phyloP scores from a whole-genome alignment of 768 basidiomycete genomes.

The Kwoniella mangroviensis region DNA sequence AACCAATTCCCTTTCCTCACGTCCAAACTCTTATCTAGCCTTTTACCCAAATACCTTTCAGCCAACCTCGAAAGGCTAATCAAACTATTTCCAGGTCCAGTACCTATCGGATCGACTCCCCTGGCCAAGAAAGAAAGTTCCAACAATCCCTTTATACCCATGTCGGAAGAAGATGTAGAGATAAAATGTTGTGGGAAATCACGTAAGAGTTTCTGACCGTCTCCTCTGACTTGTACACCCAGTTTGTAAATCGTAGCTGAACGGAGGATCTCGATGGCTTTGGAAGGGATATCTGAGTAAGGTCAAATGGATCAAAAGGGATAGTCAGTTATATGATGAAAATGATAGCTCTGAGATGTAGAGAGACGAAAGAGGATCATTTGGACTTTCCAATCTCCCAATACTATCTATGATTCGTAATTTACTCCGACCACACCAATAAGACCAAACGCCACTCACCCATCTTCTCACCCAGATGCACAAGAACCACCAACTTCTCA shows the following conservation, averaged over 20 bases:
- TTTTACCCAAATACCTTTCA: slow-evolving; percentile 37
- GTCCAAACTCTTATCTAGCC: slow-evolving; percentile 41
- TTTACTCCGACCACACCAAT: too few species aligned
- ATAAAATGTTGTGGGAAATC: slow-evolving; percentile 45
- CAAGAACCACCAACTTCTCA: slow-evolving; percentile 40
- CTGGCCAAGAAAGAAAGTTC: slow-evolving; percentile 53
- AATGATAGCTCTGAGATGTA: too few species aligned
- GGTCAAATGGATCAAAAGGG: too few species aligned
- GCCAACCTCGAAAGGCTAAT: slow-evolving; percentile 48
- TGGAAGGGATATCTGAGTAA: slow-evolving; percentile 42
- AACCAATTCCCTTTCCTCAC: slow-evolving; percentile 51
- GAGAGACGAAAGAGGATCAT: too few species aligned
- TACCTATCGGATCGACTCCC: slow-evolving; percentile 45
- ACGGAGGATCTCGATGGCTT: slow-evolving; percentile 35
- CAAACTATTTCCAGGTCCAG: slow-evolving; percentile 40
- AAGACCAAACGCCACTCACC: slow-evolving; percentile 32
- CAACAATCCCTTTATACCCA: slow-evolving; percentile 29
- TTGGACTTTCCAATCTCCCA: too few species aligned
- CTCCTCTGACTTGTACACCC: slow-evolving; percentile 50
- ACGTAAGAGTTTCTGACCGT: slow-evolving; percentile 47
- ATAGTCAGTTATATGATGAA: too few species aligned
- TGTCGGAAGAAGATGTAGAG: background rate
- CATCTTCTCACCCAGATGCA: slow-evolving; percentile 43
- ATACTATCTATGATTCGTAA: too few species aligned
- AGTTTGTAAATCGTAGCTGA: slow-evolving; percentile 39